Percentiles rank a stretch among this genome's conserved stretches.
Evolutionary conservation across 1,284 basidiomycete species (phyloP).

Genomic region (Ceratobasidium sp.): DNA sequence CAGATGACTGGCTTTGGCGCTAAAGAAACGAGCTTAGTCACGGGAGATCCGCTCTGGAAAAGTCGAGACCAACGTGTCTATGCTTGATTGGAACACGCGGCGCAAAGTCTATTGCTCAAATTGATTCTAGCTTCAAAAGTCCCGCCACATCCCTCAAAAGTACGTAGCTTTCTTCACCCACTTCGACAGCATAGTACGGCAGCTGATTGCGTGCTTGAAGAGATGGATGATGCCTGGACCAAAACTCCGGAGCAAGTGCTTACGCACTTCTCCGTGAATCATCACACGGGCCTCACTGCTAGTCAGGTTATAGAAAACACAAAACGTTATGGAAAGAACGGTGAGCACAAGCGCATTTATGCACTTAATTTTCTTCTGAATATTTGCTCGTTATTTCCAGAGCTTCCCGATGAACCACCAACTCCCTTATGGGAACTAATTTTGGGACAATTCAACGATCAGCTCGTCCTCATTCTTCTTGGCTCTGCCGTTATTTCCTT

Average conservation of each 20-base stretch:
- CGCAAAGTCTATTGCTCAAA: slow-evolving; percentile 19
- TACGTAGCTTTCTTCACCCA: background rate
- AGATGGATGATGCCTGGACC: slow-evolving; percentile 74
- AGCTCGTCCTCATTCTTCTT: slow-evolving; percentile 91
- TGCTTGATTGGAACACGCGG: slow-evolving; percentile 37
- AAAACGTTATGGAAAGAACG: slow-evolving; percentile 82
- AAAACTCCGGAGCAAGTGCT: slow-evolving; percentile 66
- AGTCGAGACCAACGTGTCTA: slow-evolving; percentile 32
- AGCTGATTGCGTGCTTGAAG: slow-evolving; percentile 31
- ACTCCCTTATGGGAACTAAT: slow-evolving; percentile 93
- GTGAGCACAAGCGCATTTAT: slow-evolving; percentile 54
- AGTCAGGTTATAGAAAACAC: slow-evolving; percentile 72
- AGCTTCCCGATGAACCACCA: slow-evolving; percentile 84
- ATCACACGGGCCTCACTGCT: slow-evolving; percentile 60
- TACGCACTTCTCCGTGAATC: slow-evolving; percentile 67
- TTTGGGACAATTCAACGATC: slow-evolving; percentile 97
- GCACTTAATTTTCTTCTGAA: background rate
- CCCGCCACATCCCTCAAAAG: slow-evolving; percentile 17
- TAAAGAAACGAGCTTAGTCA: slow-evolving; percentile 18
- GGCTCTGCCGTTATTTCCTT: slow-evolving; percentile 91
- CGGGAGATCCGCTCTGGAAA: background rate
- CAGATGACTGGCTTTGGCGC: slow-evolving; percentile 3
- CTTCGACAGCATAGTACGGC: background rate
- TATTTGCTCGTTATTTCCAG: slow-evolving; percentile 53
- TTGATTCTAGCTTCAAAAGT: background rate